Conservation (phyloP, 2,329 filamentous ascomycete genomes). For the Xylariales sp. region DNA sequence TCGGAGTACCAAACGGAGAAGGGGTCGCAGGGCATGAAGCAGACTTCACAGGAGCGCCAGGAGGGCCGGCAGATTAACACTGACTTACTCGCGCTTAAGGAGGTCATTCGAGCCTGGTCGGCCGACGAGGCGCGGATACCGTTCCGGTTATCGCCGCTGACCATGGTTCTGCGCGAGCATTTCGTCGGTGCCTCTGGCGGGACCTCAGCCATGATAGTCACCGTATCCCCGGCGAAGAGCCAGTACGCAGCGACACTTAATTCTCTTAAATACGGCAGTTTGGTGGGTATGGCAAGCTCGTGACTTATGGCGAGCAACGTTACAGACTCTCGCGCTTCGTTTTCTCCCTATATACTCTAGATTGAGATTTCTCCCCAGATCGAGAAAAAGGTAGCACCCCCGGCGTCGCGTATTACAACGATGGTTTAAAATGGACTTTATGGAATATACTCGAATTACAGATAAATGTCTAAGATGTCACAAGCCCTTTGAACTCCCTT, state of each 20-base stretch:
- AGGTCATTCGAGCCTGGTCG: constrained; percentile 12
- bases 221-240: background rate
- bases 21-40: background rate
- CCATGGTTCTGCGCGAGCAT: constrained; percentile 14
- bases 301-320: background rate
- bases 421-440: too few species aligned
- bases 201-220: constrained; percentile 1
- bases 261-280: constrained; percentile 9
- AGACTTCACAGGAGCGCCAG: constrained; percentile 7
- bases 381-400: too few species aligned
- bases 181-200: background rate
- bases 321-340: too few species aligned
- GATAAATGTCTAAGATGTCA: too few species aligned
- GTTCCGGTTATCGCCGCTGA: constrained; percentile 5
- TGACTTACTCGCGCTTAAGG: constrained; percentile 1
- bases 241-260: constrained; percentile 1
- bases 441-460: too few species aligned
- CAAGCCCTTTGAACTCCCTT: too few species aligned
- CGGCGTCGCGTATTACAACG: too few species aligned
- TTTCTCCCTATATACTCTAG: too few species aligned
- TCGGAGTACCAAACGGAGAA: constrained; percentile 1
- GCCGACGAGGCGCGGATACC: background rate
- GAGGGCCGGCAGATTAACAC: constrained; percentile 14
- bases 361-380: too few species aligned
- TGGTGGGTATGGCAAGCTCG: constrained; percentile 8